Evolutionary conservation across 164 flowering plant species (phyloP).

Genomic region (Cinnamomum micranthum): DNA sequence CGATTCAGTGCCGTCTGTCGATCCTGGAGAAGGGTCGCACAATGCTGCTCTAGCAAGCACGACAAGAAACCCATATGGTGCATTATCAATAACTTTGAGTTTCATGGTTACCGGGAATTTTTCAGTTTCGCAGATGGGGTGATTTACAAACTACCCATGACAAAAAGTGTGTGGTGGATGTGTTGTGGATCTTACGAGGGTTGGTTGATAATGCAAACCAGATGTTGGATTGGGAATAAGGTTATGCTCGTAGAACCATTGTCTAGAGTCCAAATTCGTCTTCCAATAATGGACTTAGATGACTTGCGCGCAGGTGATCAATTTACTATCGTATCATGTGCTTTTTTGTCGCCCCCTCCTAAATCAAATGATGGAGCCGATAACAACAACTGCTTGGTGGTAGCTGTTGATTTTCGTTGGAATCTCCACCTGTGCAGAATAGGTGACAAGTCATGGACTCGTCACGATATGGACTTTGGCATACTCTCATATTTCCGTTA

Average conservation of each 20-base stretch:
- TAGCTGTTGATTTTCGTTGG: neutral
- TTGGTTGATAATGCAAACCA: neutral
- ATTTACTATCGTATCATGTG: neutral
- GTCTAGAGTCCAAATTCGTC: neutral
- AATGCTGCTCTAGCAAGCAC: neutral
- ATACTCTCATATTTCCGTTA: too few relatives aligned
- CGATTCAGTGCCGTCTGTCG: neutral
- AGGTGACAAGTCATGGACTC: neutral
- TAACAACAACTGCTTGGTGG: neutral
- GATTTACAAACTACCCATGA: neutral
- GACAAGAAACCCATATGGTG: neutral
- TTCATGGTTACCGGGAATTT: too few relatives aligned
- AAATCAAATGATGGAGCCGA: neutral
- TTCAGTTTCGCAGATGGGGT: neutral
- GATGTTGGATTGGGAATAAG: neutral
- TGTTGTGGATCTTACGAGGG: neutral
- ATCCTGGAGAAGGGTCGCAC: neutral
- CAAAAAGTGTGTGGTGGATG: neutral
- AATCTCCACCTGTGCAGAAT: neutral
- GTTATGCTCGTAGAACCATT: neutral
- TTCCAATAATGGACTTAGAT: neutral
- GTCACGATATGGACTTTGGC: too few relatives aligned
- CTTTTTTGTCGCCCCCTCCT: neutral
- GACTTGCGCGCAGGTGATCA: neutral
- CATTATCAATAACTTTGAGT: too few relatives aligned